Evolutionary conservation across 2,329 filamentous ascomycete species (phyloP), one percentile per base, ranked within the genome.

Genomic region (Fusarium sterilihyphosum): DNA sequence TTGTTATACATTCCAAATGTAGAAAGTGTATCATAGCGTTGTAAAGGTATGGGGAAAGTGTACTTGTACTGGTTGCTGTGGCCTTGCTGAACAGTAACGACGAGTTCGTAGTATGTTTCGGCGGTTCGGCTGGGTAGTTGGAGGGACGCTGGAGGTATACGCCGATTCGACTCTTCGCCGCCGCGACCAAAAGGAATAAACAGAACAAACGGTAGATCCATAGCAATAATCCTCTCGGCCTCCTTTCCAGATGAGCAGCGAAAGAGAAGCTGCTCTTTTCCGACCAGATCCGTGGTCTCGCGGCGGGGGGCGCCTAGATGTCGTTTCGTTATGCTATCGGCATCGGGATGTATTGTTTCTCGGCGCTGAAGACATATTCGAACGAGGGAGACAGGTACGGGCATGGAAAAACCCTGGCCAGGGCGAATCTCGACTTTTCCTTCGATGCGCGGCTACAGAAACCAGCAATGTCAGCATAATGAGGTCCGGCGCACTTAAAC

Each of bases 1-100:
- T 95, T 92, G 84, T 98, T 98, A 86, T 98, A 99, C 96, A 98
- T 98, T 83, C 96, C 96, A 85, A 99, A 99, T 4, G 96, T 98
- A 47, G 95, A 98, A 56, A 99, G 87, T 3, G 96, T 99, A 83
- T 99, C 96, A 85, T 98, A 99, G 80, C 96, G 90, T 76, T 94
- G 91, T 77, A 99, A 90, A 3, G 96, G 96, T 44, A 98, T 93
- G 3, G 96, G 94, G 77, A 98, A 98, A 9, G 91, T 87, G 83
- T 97, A 96, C 84, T 97, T 97, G 83, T 94, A 94, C 84, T 98
- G 94, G 71, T 94, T 91, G 78, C 91, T 91, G 77, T 93, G 92
- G 7, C 95, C 94, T 83, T 98, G 96, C 81, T 98, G 96, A 29
- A 99, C 93, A 59, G 93, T 97, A 59, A 99, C 96, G 64, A 98